phyloP scores from a whole-genome alignment of 495 filamentous ascomycete species.

The Jackrogersella multiformis region DNA sequence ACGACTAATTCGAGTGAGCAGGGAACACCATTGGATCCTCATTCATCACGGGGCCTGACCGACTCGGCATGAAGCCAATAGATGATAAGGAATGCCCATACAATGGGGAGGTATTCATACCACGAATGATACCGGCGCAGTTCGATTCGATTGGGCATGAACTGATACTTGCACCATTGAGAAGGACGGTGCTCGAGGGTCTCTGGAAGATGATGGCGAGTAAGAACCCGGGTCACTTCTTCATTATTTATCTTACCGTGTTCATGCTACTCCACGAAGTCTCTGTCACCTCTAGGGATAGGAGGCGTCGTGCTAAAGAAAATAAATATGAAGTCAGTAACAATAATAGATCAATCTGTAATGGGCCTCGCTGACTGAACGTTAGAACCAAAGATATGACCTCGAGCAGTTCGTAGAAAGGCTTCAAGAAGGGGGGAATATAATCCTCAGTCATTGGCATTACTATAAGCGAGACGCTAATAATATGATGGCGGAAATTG shows the following conservation, averaged over 20 bases:
- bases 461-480: slow-evolving; percentile 47
- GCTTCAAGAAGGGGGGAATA: slow-evolving; percentile 47
- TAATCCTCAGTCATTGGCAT: slow-evolving; percentile 50
- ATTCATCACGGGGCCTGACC: slow-evolving; percentile 47
- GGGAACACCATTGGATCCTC: slow-evolving; percentile 52
- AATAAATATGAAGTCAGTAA: slow-evolving; percentile 35
- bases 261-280: slow-evolving; percentile 53
- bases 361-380: not conserved
- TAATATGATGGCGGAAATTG: slow-evolving; percentile 7
- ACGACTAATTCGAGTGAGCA: slow-evolving; percentile 22
- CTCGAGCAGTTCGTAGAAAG: slow-evolving; percentile 41
- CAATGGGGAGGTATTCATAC: slow-evolving; percentile 42
- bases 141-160: slow-evolving; percentile 58
- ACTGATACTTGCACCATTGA: slow-evolving; percentile 43
- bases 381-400: slow-evolving; percentile 31
- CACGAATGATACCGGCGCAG: slow-evolving; percentile 60
- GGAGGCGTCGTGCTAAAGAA: slow-evolving; percentile 43
- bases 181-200: slow-evolving; percentile 42
- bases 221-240: slow-evolving; percentile 48
- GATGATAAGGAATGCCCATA: slow-evolving; percentile 34
- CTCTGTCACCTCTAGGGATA: slow-evolving; percentile 41
- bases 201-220: slow-evolving; percentile 48
- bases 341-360: not conserved
- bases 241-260: slow-evolving; percentile 52
- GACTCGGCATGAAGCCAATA: slow-evolving; percentile 44